phyloP scores from a whole-genome alignment of 2,329 filamentous ascomycete genomes.

The Ceratocystis huliohia region DNA sequence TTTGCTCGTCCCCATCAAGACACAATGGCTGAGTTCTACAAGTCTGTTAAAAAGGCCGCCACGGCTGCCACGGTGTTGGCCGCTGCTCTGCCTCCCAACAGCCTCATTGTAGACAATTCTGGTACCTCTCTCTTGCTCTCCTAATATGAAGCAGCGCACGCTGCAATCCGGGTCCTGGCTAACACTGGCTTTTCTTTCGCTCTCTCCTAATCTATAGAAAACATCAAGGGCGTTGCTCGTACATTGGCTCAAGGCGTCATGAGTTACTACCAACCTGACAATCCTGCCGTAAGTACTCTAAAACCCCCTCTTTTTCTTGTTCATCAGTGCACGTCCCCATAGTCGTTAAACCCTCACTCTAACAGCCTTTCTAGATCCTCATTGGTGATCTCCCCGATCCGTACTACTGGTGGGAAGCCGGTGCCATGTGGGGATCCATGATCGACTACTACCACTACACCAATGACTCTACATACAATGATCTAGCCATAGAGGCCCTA shows the following conservation, averaged over 20 bases:
- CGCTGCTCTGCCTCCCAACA: slow-evolving; percentile 14
- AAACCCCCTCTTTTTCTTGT: neutral
- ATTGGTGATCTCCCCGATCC: slow-evolving; percentile 51
- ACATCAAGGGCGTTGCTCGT: slow-evolving; percentile 48
- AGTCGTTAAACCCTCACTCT: neutral
- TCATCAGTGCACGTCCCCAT: slow-evolving; percentile 20
- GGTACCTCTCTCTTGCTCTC: slow-evolving; percentile 3
- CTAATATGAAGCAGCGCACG: neutral
- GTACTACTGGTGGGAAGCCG: slow-evolving; percentile 58
- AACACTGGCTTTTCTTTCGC: slow-evolving; percentile 30
- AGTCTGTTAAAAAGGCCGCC: slow-evolving; percentile 14
- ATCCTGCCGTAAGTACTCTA: slow-evolving; percentile 13
- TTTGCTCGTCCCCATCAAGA: neutral
- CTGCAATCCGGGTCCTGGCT: neutral
- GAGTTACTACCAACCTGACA: slow-evolving; percentile 52
- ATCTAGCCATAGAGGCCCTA: slow-evolving; percentile 45
- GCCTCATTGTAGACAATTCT: slow-evolving; percentile 13
- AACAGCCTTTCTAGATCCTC: neutral
- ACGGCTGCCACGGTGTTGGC: slow-evolving; percentile 4
- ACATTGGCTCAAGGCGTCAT: slow-evolving; percentile 49
- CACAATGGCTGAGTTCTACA: slow-evolving; percentile 16
- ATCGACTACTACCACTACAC: slow-evolving; percentile 59
- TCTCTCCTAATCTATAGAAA: slow-evolving; percentile 26
- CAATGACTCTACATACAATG: slow-evolving; percentile 48
- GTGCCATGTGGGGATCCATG: slow-evolving; percentile 54